Conservation (phyloP, 1,284 basidiomycete genomes). For the Melampsora abietis-canadensis region DNA sequence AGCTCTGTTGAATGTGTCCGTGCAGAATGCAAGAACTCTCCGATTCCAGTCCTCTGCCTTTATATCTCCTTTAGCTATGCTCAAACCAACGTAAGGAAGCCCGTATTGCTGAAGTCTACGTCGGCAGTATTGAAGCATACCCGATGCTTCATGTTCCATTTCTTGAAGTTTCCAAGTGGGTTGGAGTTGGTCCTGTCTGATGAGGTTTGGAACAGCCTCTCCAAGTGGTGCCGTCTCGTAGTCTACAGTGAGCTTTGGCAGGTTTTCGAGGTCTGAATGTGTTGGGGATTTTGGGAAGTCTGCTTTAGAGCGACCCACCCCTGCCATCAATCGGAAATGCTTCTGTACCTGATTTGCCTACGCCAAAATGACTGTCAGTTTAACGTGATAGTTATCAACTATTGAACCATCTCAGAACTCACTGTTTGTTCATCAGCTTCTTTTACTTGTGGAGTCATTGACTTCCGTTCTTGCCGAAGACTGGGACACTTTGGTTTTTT, state of each 20-base stretch:
- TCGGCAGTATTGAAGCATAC: background rate
- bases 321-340: conserved; percentile 1
- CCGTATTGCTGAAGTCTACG: conserved; percentile 10
- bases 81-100: conserved; percentile 13
- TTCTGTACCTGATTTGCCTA: background rate
- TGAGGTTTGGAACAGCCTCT: background rate
- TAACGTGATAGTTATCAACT: too few relatives aligned
- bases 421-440: conserved; percentile 10
- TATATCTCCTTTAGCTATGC: background rate
- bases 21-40: conserved; percentile 1
- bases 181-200: background rate
- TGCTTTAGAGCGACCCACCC: conserved; percentile 3
- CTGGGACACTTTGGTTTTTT: background rate
- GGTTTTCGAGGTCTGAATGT: conserved; percentile 2
- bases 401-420: background rate
- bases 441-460: background rate
- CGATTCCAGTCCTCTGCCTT: conserved; percentile 21
- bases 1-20: conserved; percentile 13
- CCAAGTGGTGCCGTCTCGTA: background rate
- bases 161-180: background rate
- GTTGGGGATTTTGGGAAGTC: conserved; percentile 18
- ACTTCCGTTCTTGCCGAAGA: background rate
- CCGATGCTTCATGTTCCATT: background rate
- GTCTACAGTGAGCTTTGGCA: background rate
- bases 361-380: background rate